Percentiles rank a stretch among this genome's conserved stretches.
Conservation (phyloP, 805 yeast species). For the Yarrowia keelungensis region DNA sequence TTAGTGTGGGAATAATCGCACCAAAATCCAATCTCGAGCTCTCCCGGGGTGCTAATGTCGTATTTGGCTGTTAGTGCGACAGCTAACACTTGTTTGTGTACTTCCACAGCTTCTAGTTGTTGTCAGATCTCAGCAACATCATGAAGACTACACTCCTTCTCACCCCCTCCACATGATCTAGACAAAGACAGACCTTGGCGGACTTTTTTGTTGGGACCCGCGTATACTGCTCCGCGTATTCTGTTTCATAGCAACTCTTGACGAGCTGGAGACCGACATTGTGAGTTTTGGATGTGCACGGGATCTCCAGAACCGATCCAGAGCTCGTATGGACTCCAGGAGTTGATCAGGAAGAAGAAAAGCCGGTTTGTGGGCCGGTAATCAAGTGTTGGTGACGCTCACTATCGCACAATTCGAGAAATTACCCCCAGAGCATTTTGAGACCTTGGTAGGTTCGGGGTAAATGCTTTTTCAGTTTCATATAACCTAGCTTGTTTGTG, state of each 20-base stretch:
- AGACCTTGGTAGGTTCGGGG: slow-evolving; percentile 3
- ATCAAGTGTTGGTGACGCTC: no score
- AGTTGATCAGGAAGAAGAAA: neutral
- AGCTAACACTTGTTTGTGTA: no score
- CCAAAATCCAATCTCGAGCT: slow-evolving; percentile 4
- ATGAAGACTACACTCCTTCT: no score
- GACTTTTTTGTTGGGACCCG: neutral
- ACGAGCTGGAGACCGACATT: neutral
- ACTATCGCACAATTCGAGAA: neutral
- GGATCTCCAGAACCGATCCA: no score
- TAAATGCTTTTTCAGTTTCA: slow-evolving; percentile 17
- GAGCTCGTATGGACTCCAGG: no score
- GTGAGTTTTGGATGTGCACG: neutral
- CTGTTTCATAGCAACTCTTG: neutral
- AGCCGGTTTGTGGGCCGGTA: no score
- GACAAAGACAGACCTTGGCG: neutral
- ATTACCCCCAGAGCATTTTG: no score
- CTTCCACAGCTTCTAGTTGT: no score
- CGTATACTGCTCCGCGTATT: neutral
- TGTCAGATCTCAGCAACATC: no score
- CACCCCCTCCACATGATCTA: no score
- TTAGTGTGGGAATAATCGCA: neutral
- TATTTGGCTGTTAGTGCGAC: neutral
- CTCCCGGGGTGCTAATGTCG: slow-evolving; percentile 8
- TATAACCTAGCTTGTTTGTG: slow-evolving; percentile 16